These are phyloP conservation scores for Musa beccarii DNA, from an alignment of 176 grass and related monocot species.

Conservation along the genomic window DNA sequence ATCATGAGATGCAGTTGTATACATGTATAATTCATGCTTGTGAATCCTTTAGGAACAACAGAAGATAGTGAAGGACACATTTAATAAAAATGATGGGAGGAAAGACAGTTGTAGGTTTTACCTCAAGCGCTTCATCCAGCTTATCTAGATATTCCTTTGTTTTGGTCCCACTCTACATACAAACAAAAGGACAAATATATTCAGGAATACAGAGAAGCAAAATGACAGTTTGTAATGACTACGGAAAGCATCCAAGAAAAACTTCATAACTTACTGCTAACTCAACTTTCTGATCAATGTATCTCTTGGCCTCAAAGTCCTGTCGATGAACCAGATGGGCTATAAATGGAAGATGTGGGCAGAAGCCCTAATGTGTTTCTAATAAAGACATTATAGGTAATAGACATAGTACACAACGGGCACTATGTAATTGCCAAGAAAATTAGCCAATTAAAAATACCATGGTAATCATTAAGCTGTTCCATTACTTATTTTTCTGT, in stretches of 20 bases:
- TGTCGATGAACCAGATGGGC: slow-evolving; percentile 24
- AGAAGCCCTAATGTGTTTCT: slow-evolving; percentile 1
- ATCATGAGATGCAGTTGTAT: not conserved
- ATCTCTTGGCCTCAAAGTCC: slow-evolving; percentile 57
- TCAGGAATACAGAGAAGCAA: not conserved
- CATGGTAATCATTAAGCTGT: not conserved
- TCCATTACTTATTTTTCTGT: not conserved
- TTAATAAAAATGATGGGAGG: not conserved
- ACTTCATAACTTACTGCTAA: slow-evolving; percentile 43
- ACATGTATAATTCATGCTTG: not conserved
- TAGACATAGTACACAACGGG: not conserved
- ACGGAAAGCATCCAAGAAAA: not conserved
- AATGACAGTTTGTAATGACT: not conserved
- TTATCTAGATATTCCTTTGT: slow-evolving; percentile 79
- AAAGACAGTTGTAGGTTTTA: not conserved
- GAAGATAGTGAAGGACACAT: not conserved
- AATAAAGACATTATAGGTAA: slow-evolving; percentile 14
- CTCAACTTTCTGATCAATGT: slow-evolving; percentile 93
- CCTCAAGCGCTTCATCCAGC: slow-evolving; percentile 78
- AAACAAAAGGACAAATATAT: slow-evolving; percentile 5
- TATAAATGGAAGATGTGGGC: not conserved
- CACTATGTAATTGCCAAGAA: too few relatives aligned
- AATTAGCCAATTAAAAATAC: too few relatives aligned
- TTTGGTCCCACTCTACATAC: slow-evolving; percentile 57
- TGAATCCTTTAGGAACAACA: not conserved